These are phyloP conservation scores for Apiospora sp. DNA, from an alignment of 2,329 filamentous ascomycete genomes.

Conservation along the genomic window DNA sequence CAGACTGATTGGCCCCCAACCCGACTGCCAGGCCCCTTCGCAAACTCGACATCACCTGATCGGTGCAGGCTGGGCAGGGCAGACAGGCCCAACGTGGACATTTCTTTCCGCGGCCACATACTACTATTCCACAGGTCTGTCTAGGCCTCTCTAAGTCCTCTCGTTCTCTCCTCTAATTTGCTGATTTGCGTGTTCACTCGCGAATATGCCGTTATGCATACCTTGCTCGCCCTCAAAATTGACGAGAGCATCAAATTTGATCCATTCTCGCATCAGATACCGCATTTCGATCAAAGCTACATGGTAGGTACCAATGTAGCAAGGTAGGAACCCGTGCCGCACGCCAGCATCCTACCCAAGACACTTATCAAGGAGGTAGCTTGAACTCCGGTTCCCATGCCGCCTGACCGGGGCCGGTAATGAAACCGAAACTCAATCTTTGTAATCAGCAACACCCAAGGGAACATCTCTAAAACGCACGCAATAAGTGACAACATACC, in stretches of 20 bases:
- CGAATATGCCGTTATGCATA: too few species aligned
- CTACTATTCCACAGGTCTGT: too few species aligned
- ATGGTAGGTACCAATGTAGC: too few species aligned
- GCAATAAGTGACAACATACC: not conserved
- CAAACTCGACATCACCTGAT: not conserved
- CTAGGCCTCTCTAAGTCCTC: not conserved
- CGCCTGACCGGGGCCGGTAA: not conserved
- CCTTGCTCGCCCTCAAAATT: too few species aligned
- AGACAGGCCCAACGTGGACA: too few species aligned
- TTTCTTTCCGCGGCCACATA: too few species aligned
- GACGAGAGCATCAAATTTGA: not conserved
- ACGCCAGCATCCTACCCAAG: not conserved
- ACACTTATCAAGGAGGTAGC: not conserved
- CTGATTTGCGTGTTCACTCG: not conserved
- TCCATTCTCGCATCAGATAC: not conserved
- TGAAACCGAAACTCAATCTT: not conserved
- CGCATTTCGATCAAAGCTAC: not conserved
- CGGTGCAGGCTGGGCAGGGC: not conserved
- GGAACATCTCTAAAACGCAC: not conserved
- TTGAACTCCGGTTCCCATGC: not conserved
- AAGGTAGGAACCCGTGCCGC: not conserved
- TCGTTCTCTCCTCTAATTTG: not conserved
- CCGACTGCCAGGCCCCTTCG: not conserved
- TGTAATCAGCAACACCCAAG: not conserved
- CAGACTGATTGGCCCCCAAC: conserved; percentile 14